Evolutionary conservation across 306 rosid genomes (phyloP).

Genomic region (Pyrus betulifolia): DNA sequence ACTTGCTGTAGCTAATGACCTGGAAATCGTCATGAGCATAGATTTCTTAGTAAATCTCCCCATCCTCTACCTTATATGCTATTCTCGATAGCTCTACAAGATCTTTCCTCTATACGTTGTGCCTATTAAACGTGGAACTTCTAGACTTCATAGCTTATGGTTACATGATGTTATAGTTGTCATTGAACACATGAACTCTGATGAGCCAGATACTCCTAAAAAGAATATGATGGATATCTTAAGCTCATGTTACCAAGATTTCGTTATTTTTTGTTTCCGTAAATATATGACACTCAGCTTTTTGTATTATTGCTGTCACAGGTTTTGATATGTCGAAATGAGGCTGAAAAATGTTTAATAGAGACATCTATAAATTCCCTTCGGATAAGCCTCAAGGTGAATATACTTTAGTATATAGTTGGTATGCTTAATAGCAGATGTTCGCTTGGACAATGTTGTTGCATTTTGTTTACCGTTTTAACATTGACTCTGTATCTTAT

Average conservation of each 20-base stretch:
- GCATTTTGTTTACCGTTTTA: not conserved
- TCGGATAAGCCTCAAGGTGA: slow-evolving; percentile 93
- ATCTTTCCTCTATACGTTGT: too few species aligned
- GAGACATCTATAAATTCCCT: slow-evolving; percentile 96
- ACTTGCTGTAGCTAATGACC: too few species aligned
- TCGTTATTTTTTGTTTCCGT: not conserved
- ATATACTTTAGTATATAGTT: not conserved
- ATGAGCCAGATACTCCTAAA: not conserved
- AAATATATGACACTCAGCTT: not conserved
- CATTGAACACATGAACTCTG: not conserved
- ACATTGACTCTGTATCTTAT: not conserved
- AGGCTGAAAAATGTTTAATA: slow-evolving; percentile 87
- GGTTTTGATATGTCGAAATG: slow-evolving; percentile 92
- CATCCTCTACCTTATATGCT: too few species aligned
- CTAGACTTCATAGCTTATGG: too few species aligned
- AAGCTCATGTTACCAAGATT: not conserved
- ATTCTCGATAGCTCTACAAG: too few species aligned
- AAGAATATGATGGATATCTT: not conserved
- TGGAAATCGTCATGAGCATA: too few species aligned
- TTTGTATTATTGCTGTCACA: slow-evolving; percentile 27
- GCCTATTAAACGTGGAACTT: too few species aligned
- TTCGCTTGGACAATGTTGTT: not conserved
- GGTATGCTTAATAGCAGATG: not conserved
- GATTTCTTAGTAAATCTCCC: too few species aligned
- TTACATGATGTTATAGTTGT: not conserved